Conservation (phyloP, 2,329 filamentous ascomycete genomes). For the Domatiomyces globalis region DNA sequence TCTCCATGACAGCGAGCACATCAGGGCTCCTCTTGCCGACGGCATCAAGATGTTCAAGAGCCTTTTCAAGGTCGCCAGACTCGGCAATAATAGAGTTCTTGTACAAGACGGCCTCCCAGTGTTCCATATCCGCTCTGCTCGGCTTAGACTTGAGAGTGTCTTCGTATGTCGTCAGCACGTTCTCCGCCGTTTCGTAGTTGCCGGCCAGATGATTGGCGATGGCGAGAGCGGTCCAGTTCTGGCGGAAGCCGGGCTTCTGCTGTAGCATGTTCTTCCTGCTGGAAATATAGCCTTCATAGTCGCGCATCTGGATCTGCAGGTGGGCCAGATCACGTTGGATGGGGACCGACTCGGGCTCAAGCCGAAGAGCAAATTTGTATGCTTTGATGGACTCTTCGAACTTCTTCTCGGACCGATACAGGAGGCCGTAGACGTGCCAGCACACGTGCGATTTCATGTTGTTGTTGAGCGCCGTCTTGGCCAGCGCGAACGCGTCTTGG, state of each 20-base stretch:
- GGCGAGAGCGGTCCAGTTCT: slow-evolving; percentile 96
- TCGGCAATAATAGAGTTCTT: slow-evolving; percentile 93
- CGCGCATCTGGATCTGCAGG: slow-evolving; percentile 89
- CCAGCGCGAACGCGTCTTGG: slow-evolving; percentile 85
- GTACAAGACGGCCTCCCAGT: slow-evolving; percentile 87
- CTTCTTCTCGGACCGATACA: slow-evolving; percentile 90
- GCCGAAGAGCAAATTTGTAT: slow-evolving; percentile 84
- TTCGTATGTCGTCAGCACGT: slow-evolving; percentile 81
- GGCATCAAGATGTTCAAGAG: slow-evolving; percentile 70
- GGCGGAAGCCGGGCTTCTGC: slow-evolving; percentile 62
- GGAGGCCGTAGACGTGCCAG: slow-evolving; percentile 95
- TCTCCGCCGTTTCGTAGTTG: slow-evolving; percentile 72
- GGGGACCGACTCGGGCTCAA: slow-evolving; percentile 87
- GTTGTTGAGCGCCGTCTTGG: slow-evolving; percentile 79
- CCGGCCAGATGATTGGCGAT: slow-evolving; percentile 87
- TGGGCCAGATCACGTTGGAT: slow-evolving; percentile 89
- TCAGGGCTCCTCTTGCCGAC: slow-evolving; percentile 68
- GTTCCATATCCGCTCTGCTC: slow-evolving; percentile 66
- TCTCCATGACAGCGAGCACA: slow-evolving; percentile 70
- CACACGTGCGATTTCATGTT: slow-evolving; percentile 99
- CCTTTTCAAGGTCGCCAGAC: slow-evolving; percentile 65
- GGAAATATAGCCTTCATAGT: slow-evolving; percentile 84
- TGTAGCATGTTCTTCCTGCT: slow-evolving; percentile 81
- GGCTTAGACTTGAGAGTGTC: slow-evolving; percentile 71
- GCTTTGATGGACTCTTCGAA: slow-evolving; percentile 99